Base-by-base conservation (phyloP, 2,329 filamentous ascomycete species). In the Lecanoromycetidae sp. region DNA sequence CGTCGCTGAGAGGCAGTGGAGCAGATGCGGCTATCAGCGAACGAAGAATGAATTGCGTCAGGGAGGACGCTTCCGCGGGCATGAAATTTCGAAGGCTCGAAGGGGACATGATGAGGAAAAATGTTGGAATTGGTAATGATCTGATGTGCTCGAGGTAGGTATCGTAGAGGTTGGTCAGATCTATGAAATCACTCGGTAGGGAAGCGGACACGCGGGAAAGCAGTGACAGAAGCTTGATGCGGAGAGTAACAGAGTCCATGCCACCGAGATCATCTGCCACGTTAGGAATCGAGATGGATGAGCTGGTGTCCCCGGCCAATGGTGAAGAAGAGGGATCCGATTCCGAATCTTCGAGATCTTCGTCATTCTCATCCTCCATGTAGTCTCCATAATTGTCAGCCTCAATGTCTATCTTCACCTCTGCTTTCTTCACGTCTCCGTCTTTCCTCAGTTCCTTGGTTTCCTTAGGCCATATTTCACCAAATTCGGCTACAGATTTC, bases 21-120 rank as follows among this genome's bases (percentile, higher is more conserved):
- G 64, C 66, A 17, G 59, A 60, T 34, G 58, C 65, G 45, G 69
- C 66, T 47, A 74, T 64, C 44, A 77, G 64, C 5, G 68, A 66
- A 19, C 63, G 65, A 9, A 79, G 66, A 3, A 80, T 60, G 43
- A 67, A 64, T 54, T 77, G 75, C 50, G 65, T 68, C 23, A 83
- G 68, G 2, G 70, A 70, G 25, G 70, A 66, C 39, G 72, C 70
- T 2, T 66, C 62, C 22, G 60, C 56, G 12, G 55, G 46, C 6
- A 55, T 58, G 44, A 74, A 58, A 22, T 63, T 56, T 0, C 63
- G 60, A 4, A 75, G 63, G 20, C 67, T 61, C 7, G 70, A 63
- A 8, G 66, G 61, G 23, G 64, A 66, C 53, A 72, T 57, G 32
- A 71, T 60, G 27, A 66, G 57, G 50, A 69, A 66, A 54, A 71